A percentile compares a stretch with the other conserved stretches of the same genome.
phyloP scores from a whole-genome alignment of 2,329 filamentous ascomycete species.

The Pseudopyrenochaeta lycopersici region DNA sequence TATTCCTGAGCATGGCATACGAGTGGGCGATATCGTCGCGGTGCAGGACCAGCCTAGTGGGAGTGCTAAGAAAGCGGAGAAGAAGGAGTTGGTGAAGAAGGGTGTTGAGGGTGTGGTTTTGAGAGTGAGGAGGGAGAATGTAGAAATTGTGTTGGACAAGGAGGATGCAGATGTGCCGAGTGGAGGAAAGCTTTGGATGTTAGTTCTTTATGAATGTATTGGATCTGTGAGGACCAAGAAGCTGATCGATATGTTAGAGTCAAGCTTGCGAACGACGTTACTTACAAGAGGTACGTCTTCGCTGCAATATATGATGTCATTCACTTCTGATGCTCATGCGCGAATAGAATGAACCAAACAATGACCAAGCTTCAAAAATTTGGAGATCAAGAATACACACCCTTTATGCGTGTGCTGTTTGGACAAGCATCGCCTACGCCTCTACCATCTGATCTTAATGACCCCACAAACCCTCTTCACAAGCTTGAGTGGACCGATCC shows the following conservation, averaged over 20 bases:
- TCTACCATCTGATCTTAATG: conserved; percentile 55
- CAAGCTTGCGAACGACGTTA: conserved; percentile 73
- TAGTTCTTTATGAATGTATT: conserved; percentile 44
- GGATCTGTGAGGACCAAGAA: conserved; percentile 2
- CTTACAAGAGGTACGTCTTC: conserved; percentile 65
- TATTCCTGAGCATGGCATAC: conserved; percentile 77
- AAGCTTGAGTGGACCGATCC: conserved; percentile 64
- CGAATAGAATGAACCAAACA: conserved; percentile 67
- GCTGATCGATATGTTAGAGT: conserved; percentile 60
- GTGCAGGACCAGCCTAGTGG: conserved; percentile 79
- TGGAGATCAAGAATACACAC: conserved; percentile 63
- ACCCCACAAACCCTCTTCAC: conserved; percentile 50
- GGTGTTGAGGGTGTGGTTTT: conserved; percentile 77
- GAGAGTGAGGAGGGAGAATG: conserved; percentile 64
- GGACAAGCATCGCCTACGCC: conserved; percentile 65
- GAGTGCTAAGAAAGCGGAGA: conserved; percentile 74
- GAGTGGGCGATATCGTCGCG: conserved; percentile 80
- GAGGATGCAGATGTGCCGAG: conserved; percentile 64
- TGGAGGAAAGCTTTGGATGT: conserved; percentile 69
- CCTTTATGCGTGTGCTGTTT: conserved; percentile 68
- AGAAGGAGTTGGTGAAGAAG: conserved; percentile 73
- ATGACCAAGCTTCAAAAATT: conserved; percentile 68
- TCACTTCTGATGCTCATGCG: conserved; percentile 16
- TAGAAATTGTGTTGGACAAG: conserved; percentile 76
- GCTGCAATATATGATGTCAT: conserved; percentile 12